Base-by-base conservation (phyloP, 495 filamentous ascomycete genomes). In the Tetracladium marchalianum region DNA sequence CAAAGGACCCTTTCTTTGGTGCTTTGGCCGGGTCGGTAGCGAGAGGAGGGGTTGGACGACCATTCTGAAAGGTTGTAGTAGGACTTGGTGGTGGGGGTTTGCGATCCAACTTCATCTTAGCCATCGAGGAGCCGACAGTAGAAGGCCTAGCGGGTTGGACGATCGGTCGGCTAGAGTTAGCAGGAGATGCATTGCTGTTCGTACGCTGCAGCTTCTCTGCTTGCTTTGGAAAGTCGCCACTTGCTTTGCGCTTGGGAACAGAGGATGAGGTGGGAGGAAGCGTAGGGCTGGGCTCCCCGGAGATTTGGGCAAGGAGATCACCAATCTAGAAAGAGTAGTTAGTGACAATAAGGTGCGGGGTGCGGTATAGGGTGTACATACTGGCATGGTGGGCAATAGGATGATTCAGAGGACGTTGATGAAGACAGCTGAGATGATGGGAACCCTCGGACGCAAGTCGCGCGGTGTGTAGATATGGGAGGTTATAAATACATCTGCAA, bases 1-100 rank as follows among this genome's bases (percentile, higher is more conserved):
- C 71, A 55, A 68, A 88, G 1, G 79, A 80, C 1, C 80, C 71
- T 50, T 81, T 83, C 56, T 81, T 82, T 11, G 71, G 75, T n/a
- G 61, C 52, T 34, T 70, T 43, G 19, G 24, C 41, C 15, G 53
- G 17, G 16, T 49, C 47, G 22, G n/a, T 42, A 7, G 31, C 13
- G 4, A 45, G 42, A 32, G 57, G 48, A 2, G 53, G 47, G 7
- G 51, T 50, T 15, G 57, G 47, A 32, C 43, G 50, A 36, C 52
- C 56, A 44, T 55, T 53, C n/a, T 46, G 53, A 22, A 54, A 43
- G 5, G 39, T 33, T 5, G 33, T 37, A n/a, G 31, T 31, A 11
- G 47, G 31, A 39, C 11, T 43, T 9, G 16, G 17, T 17, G n/a
- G 15, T 36, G 37, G 13, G 12, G 43, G 47, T 41, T 18, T 44